A percentile compares a stretch with the other conserved stretches of the same genome.
Evolutionary conservation across 768 basidiomycete species (phyloP).

Genomic region (Nevesoporus exiguus): DNA sequence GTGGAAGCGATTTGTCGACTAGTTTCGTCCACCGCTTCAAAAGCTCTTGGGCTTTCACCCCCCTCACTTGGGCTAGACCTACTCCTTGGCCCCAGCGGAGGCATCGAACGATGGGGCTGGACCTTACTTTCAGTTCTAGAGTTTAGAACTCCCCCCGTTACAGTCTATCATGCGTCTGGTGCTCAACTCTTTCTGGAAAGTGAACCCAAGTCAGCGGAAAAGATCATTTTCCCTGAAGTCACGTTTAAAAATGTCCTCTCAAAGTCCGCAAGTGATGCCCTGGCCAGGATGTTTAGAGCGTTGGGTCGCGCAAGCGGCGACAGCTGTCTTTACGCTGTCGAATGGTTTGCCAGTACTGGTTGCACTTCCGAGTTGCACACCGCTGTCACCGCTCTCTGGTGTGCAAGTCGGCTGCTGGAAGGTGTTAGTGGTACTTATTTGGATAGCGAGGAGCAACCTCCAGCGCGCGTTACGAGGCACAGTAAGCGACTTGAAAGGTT

Average conservation of each 20-base stretch:
- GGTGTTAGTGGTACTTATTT: conserved; percentile 58
- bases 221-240: conserved; percentile 54
- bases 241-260: conserved; percentile 54
- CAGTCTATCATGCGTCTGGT: conserved; percentile 44
- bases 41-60: conserved; percentile 32
- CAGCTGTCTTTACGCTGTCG: conserved; percentile 68
- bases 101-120: conserved; percentile 93
- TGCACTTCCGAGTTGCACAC: conserved; percentile 40
- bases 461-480: conserved; percentile 1
- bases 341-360: conserved; percentile 71
- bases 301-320: conserved; percentile 71
- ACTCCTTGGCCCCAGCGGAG: conserved; percentile 76
- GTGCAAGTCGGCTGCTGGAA: conserved; percentile 70
- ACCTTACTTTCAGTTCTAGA: conserved; percentile 78
- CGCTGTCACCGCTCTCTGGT: conserved; percentile 79
- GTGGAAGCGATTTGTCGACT: conserved; percentile 70
- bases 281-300: conserved; percentile 70
- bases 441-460: conserved; percentile 19
- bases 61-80: conserved; percentile 54
- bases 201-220: conserved; percentile 36
- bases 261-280: conserved; percentile 45
- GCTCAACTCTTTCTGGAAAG: conserved; percentile 57
- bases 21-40: conserved; percentile 14
- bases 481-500: conserved; percentile 62
- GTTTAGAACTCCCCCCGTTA: conserved; percentile 54